phyloP scores from a whole-genome alignment of 257 asterid genomes.

The Verbena officinalis region DNA sequence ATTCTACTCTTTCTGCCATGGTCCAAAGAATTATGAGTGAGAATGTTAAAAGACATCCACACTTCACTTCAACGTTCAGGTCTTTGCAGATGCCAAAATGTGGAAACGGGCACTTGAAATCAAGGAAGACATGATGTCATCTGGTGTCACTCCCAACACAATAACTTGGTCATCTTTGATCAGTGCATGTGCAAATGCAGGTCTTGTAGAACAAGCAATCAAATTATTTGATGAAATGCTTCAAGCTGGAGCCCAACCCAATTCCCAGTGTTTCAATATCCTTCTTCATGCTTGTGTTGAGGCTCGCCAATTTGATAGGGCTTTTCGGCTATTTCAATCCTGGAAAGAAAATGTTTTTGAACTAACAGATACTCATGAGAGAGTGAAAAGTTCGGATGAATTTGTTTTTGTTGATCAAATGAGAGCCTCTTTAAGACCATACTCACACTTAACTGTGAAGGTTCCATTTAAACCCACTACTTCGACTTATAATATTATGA shows the following conservation, averaged over 20 bases:
- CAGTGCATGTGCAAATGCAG: conserved; percentile 89
- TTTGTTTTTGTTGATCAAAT: conserved; percentile 18
- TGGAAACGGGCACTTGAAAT: conserved; percentile 80
- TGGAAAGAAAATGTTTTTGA: conserved; percentile 73
- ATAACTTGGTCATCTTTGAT: conserved; percentile 91
- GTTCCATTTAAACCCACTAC: conserved; percentile 77
- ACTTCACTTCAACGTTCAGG: conserved; percentile 64
- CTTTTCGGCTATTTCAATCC: conserved; percentile 78
- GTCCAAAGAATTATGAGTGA: conserved; percentile 35
- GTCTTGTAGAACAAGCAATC: conserved; percentile 80
- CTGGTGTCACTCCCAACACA: conserved; percentile 74
- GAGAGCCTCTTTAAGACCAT: conserved; percentile 35
- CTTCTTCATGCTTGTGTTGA: conserved; percentile 95
- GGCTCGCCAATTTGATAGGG: conserved; percentile 89
- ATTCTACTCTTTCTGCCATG: conserved; percentile 31
- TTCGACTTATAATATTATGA: conserved; percentile 84
- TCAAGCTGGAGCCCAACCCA: conserved; percentile 75
- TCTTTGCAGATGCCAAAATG: conserved; percentile 92
- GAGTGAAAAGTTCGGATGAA: conserved; percentile 27
- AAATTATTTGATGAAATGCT: conserved; percentile 84
- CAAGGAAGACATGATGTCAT: conserved; percentile 79
- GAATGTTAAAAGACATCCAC: conserved; percentile 35
- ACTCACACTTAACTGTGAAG: conserved; percentile 41
- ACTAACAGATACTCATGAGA: conserved; percentile 34
- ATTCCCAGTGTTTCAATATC: conserved; percentile 76